Evolutionary conservation across 768 basidiomycete genomes (phyloP).

Genomic region (Russula ochroleuca): DNA sequence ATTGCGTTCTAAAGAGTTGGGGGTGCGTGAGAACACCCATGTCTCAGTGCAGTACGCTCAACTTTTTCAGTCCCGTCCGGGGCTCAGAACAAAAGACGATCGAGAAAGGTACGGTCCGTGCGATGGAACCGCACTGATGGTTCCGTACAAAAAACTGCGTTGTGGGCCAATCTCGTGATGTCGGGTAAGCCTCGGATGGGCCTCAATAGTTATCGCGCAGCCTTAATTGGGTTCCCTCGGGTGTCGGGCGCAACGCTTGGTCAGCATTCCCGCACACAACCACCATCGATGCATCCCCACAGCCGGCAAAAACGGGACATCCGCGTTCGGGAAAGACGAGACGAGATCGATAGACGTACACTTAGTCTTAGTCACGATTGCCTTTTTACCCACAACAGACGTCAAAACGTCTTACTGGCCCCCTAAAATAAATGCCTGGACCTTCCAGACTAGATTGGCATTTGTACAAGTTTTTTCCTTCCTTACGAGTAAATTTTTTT

Average conservation of each 20-base stretch:
- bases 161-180: conserved; percentile 8
- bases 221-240: conserved; percentile 1
- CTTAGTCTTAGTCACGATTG: conserved; percentile 13
- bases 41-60: no score
- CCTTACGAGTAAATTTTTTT: background rate
- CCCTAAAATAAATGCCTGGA: conserved; percentile 13
- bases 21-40: background rate
- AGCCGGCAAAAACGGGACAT: conserved; percentile 8
- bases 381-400: conserved; percentile 5
- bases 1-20: background rate
- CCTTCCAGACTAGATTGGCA: background rate
- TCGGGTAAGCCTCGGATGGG: conserved; percentile 3
- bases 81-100: background rate
- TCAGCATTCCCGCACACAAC: conserved; percentile 7
- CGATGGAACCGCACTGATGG: conserved; percentile 10
- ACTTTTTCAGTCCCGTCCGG: background rate
- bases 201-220: background rate
- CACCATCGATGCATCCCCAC: background rate
- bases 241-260: conserved; percentile 2
- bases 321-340: conserved; percentile 8
- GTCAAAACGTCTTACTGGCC: conserved; percentile 2
- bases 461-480: background rate
- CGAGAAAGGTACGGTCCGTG: conserved; percentile 9
- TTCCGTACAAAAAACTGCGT: conserved; percentile 6
- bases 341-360: conserved; percentile 6